A percentile compares a stretch with the other conserved stretches of the same genome.
Conservation (phyloP, 768 basidiomycete species). For the Pulveroboletus sp. region DNA sequence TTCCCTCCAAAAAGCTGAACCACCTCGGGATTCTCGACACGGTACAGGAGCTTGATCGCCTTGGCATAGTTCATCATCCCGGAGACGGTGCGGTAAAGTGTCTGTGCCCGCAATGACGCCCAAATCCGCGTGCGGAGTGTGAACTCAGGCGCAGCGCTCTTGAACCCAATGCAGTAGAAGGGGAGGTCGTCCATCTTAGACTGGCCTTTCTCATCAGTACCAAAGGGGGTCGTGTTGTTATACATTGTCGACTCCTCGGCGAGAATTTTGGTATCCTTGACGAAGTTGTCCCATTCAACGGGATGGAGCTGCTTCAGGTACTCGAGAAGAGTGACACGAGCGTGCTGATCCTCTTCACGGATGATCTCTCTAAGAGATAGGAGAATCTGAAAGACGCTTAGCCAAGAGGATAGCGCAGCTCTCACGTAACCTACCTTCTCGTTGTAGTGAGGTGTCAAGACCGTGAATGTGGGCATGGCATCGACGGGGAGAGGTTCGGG, state of each 20-base stretch:
- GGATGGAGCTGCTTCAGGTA: conserved; percentile 98
- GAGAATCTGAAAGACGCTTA: conserved; percentile 59
- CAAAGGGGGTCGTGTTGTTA: conserved; percentile 71
- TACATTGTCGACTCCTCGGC: conserved; percentile 92
- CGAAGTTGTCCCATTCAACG: conserved; percentile 99
- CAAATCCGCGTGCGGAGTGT: conserved; percentile 98
- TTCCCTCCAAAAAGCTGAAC: conserved; percentile 97
- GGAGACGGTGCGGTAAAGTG: conserved; percentile 96
- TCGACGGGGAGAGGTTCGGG: conserved; percentile 94
- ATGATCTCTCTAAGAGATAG: conserved; percentile 97
- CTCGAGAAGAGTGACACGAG: conserved; percentile 93
- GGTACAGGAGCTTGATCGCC: conserved; percentile 98
- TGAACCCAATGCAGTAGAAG: conserved; percentile 98
- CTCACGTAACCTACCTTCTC: conserved; percentile 66
- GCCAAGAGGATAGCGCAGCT: background rate
- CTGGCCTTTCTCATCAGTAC: conserved; percentile 74
- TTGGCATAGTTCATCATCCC: conserved; percentile 99
- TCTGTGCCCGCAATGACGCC: conserved; percentile 98
- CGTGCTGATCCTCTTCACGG: conserved; percentile 95
- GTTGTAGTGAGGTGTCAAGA: conserved; percentile 96
- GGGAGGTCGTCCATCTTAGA: conserved; percentile 90
- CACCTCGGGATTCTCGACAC: conserved; percentile 98
- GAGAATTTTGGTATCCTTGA: conserved; percentile 98
- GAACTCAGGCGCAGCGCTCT: conserved; percentile 96
- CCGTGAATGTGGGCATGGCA: conserved; percentile 99